Evolutionary conservation across 1,139 yeast genomes (phyloP), one percentile per base, ranked within the genome.

Genomic region (Meyerozyma carpophila): DNA sequence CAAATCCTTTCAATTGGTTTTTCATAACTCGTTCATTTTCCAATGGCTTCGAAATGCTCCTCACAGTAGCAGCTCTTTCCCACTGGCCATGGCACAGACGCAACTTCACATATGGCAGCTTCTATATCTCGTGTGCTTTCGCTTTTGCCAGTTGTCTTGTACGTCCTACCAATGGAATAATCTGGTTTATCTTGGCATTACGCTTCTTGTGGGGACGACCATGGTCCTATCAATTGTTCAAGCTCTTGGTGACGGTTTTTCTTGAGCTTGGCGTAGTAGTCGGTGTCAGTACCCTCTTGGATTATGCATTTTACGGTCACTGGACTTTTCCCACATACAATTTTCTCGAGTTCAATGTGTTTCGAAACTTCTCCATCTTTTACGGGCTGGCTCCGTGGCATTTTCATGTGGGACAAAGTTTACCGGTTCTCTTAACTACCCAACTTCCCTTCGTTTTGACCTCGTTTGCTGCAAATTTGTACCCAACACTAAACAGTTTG

Each of bases 361-460:
- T 85, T 8, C 79, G 80, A 42, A 81, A 87, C 28, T 69, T 90
- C 26, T 84, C 97, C 5, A 73, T 79, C 6, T 89, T 91, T 55
- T 94, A 94, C 61, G 99, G 99, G 0, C 69, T 73, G 1, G 82
- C 94, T 8, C 87, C 95, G 13, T 77, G 91, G 83, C 89, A 86
- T 56, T 94, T 91, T 64, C 94, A 94, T 61, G 37, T 91, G 1
- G 60, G 77, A 9, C 97, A 93, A 63, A 95, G 89, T 7, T 49
- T 93, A 2, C 98, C 98, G 0, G 64, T 93, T 9, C 63, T 91
- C 44, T 60, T 85, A 43, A 75, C 87, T 59, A 77, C 82, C 3
- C 82, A 77, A 50, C 51, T 86, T 5, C 96, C 97, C 0, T 68
- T 84, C 25, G 56, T 67, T 41, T 43, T 62, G 16, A 42, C 59